Evolutionary conservation across 2,329 filamentous ascomycete genomes (phyloP), one percentile per base, ranked within the genome.

Genomic region (Tolypocladium tundrense): DNA sequence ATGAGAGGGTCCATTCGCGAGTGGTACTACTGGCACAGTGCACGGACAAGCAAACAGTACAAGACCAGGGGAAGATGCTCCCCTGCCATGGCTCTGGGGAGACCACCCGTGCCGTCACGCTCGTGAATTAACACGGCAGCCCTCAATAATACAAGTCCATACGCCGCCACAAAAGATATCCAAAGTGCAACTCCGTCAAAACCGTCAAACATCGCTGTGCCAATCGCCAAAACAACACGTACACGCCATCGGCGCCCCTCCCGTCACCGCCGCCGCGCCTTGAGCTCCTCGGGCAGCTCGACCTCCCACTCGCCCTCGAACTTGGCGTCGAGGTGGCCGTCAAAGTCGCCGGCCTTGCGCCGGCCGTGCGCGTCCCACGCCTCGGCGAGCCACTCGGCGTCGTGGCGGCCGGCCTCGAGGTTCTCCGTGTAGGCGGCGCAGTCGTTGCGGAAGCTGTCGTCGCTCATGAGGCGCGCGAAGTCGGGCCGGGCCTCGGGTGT

Each of bases 331-430:
- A 81, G 68, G 55, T 74, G 77, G 4, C 75, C 74, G 59, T 83
- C 75, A 60, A 81, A 84, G 2, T 77, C 71, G 5, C 82, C 82
- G 1, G 70, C 65, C 55, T 69, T 72, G 57, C 80, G 77, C 64
- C 74, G 71, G 57, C 74, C 71, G 60, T 83, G 79, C 0, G 82
- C 81, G 4, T 66, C 66, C 72, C 77, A 82, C 1, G 82, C 81
- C 57, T 78, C 72, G 19, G 65, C 69, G 9, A 85, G 73, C 81
- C 81, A 84, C 16, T 74, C 72, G 1, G 75, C 72, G 61, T 83
- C 79, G 58, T 83, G 78, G 40, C 73, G 75, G 4, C 81, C 81
- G 41, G 71, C 68, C 6, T 66, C 61, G 21, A 84, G 67, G 60
- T 79, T 72, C 40, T 77, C 74, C 37, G 73, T 73, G 64, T 79